phyloP scores from a whole-genome alignment of 495 filamentous ascomycete genomes.

The Ramalina peruviana region DNA sequence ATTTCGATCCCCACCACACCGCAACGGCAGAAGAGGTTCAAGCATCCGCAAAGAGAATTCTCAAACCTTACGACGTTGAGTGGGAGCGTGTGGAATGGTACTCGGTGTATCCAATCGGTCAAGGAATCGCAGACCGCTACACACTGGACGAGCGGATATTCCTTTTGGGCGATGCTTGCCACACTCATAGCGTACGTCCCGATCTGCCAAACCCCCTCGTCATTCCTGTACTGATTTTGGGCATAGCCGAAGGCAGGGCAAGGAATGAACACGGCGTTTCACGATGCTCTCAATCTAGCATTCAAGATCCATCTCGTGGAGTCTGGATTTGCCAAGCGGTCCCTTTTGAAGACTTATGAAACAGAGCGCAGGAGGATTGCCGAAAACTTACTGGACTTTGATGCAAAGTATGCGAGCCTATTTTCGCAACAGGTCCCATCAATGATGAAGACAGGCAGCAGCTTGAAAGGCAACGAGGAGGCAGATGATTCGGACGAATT shows the following conservation, averaged over 20 bases:
- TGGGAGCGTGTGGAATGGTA: slow-evolving; percentile 40
- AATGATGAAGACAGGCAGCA: slow-evolving; percentile 31
- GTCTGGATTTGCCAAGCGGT: slow-evolving; percentile 37
- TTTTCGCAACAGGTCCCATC: slow-evolving; percentile 40
- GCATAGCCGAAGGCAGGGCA: slow-evolving; percentile 45
- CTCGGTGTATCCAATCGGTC: slow-evolving; percentile 45
- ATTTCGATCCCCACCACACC: slow-evolving; percentile 34
- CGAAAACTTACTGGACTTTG: slow-evolving; percentile 60
- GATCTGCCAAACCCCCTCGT: background rate
- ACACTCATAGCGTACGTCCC: slow-evolving; percentile 46
- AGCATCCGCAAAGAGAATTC: slow-evolving; percentile 40
- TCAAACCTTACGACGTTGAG: slow-evolving; percentile 41
- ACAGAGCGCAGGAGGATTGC: slow-evolving; percentile 54
- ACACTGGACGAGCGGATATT: slow-evolving; percentile 39
- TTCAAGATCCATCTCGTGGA: slow-evolving; percentile 65
- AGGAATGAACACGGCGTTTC: slow-evolving; percentile 35
- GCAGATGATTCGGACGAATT: slow-evolving; percentile 42
- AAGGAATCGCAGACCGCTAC: slow-evolving; percentile 43
- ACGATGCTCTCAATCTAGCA: slow-evolving; percentile 52
- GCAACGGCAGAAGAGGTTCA: slow-evolving; percentile 44
- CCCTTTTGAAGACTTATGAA: slow-evolving; percentile 53
- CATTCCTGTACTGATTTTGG: background rate
- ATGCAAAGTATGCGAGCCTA: slow-evolving; percentile 46
- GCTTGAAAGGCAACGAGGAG: slow-evolving; percentile 22
- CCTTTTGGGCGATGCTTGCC: slow-evolving; percentile 45